A percentile compares a stretch with the other conserved stretches of the same genome.
Conservation (phyloP, 495 filamentous ascomycete genomes). For the Thozetella sp. region DNA sequence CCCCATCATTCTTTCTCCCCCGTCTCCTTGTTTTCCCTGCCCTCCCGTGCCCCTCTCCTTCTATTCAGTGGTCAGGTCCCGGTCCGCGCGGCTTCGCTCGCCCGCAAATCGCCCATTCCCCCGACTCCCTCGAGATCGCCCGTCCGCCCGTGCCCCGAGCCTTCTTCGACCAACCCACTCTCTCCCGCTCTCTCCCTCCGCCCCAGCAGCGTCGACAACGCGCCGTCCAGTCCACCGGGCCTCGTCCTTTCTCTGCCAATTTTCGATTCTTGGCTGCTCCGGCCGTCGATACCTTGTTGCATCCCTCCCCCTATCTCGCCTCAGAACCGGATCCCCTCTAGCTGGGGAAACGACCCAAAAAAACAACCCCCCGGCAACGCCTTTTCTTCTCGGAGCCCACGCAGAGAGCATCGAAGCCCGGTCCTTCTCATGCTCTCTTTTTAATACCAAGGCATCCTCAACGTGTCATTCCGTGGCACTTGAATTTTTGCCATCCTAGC, state of each 20-base stretch:
- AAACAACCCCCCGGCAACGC: not conserved
- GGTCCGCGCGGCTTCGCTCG: not conserved
- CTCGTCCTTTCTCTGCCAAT: constrained; percentile 17
- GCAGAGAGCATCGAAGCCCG: not conserved
- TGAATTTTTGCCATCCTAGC: constrained; percentile 15
- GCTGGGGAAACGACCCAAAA: not conserved
- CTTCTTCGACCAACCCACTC: constrained; percentile 3
- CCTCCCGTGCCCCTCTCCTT: constrained; percentile 13
- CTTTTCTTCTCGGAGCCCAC: not conserved
- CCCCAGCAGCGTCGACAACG: constrained; percentile 12
- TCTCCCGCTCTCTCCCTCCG: constrained; percentile 6
- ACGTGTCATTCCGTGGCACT: constrained; percentile 30
- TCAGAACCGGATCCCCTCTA: not conserved
- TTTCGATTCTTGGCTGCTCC: constrained; percentile 12
- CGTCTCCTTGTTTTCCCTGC: constrained; percentile 24
- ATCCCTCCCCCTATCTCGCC: not conserved
- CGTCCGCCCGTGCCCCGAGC: constrained; percentile 9
- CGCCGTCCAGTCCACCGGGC: not conserved
- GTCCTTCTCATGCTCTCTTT: constrained; percentile 23
- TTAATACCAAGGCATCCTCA: constrained; percentile 25
- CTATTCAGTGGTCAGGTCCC: constrained; percentile 15
- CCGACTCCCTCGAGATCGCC: constrained; percentile 27
- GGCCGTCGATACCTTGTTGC: not conserved
- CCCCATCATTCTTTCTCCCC: constrained; percentile 41
- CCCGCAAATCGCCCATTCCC: constrained; percentile 9